A percentile compares a stretch with the other conserved stretches of the same genome.
phyloP scores from a whole-genome alignment of 2,329 filamentous ascomycete species.

The Monosporascus sp. region DNA sequence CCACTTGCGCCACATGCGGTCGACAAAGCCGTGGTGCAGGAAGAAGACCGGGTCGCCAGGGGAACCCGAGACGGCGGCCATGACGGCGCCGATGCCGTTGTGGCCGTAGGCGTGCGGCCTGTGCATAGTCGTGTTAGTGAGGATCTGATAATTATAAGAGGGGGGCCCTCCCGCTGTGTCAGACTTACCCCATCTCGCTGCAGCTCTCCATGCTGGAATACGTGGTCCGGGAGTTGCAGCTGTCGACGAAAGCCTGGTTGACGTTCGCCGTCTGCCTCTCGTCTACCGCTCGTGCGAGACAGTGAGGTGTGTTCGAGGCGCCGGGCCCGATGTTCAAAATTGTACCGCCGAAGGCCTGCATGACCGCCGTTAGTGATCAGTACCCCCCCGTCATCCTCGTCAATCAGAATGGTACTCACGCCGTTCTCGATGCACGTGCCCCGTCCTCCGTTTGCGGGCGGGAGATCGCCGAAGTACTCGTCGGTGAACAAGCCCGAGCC shows the following conservation, averaged over 20 bases:
- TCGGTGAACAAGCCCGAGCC: constrained; percentile 25
- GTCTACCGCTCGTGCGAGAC: constrained; percentile 28
- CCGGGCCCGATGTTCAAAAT: constrained; percentile 28
- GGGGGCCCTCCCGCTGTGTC: not conserved
- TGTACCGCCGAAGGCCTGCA: constrained; percentile 21
- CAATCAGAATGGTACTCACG: constrained; percentile 15
- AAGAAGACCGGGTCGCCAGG: constrained; percentile 30
- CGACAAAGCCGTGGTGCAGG: constrained; percentile 29
- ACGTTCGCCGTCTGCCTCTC: constrained; percentile 24
- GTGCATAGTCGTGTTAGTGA: constrained; percentile 8
- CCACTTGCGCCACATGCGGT: constrained; percentile 29
- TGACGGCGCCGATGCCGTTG: constrained; percentile 30
- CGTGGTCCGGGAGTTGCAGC: constrained; percentile 22
- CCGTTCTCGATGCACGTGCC: constrained; percentile 28
- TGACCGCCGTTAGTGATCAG: constrained; percentile 1
- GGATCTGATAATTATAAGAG: not conserved
- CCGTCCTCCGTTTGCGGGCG: constrained; percentile 20
- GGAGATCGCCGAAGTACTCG: constrained; percentile 23
- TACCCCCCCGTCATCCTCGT: not conserved
- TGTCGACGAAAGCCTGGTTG: constrained; percentile 24
- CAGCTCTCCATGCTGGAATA: constrained; percentile 27
- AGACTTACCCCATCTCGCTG: constrained; percentile 27
- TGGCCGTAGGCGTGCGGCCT: constrained; percentile 31
- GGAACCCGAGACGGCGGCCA: constrained; percentile 28
- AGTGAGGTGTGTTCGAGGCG: constrained; percentile 19